Conservation (phyloP, 805 yeast genomes). For the Danielia reshetovae region DNA sequence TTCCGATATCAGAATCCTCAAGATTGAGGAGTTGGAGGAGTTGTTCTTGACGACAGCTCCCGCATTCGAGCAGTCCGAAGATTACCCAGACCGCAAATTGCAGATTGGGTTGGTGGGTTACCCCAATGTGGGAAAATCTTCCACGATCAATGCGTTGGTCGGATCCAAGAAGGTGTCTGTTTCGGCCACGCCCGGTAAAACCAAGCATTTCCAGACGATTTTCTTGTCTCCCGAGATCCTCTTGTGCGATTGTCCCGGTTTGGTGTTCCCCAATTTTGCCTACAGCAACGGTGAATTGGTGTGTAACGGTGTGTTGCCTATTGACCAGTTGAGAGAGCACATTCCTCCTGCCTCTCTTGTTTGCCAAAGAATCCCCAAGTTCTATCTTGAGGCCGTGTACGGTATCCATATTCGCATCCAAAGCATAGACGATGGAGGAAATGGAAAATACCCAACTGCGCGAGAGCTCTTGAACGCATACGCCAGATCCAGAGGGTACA, state of each 20-base stretch:
- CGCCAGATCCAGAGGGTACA: slow-evolving; percentile 94
- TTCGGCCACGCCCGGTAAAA: slow-evolving; percentile 97
- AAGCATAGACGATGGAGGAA: slow-evolving; percentile 81
- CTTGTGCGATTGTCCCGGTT: slow-evolving; percentile 98
- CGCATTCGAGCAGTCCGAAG: slow-evolving; percentile 50
- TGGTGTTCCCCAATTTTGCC: slow-evolving; percentile 97
- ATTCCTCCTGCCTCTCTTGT: slow-evolving; percentile 86
- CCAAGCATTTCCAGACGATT: slow-evolving; percentile 97
- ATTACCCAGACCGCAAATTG: slow-evolving; percentile 54
- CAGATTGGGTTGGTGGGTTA: slow-evolving; percentile 97
- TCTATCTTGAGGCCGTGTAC: slow-evolving; percentile 82
- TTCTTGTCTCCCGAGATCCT: slow-evolving; percentile 76
- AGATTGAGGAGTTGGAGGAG: slow-evolving; percentile 80
- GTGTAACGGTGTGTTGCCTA: slow-evolving; percentile 97
- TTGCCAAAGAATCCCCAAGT: slow-evolving; percentile 85
- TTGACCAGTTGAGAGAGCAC: slow-evolving; percentile 91
- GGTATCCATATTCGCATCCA: slow-evolving; percentile 84
- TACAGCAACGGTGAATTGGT: slow-evolving; percentile 95
- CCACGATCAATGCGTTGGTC: slow-evolving; percentile 95
- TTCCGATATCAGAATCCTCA: slow-evolving; percentile 55
- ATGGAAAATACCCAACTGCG: slow-evolving; percentile 76
- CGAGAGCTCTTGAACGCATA: slow-evolving; percentile 86
- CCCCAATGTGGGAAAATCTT: slow-evolving; percentile 92
- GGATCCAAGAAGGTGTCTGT: slow-evolving; percentile 98
- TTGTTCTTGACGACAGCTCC: slow-evolving; percentile 79